Evolutionary conservation across 1,284 basidiomycete species (phyloP), one percentile per base, ranked within the genome.

Genomic region (Phellinidium pouzarii): DNA sequence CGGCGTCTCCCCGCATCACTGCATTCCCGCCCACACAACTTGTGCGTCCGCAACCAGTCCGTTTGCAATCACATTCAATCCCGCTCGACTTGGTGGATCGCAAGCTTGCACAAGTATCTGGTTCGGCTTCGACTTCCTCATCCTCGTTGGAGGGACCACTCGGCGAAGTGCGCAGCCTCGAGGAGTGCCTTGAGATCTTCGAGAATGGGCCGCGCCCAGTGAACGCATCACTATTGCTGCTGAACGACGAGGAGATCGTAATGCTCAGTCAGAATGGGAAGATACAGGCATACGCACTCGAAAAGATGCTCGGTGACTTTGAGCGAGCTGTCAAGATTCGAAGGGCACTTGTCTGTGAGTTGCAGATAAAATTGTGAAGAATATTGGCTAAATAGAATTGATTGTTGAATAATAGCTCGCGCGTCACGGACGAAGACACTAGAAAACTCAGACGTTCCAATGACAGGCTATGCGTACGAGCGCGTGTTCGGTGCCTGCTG

Each of bases 401-500:
- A 5, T 52, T 36, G 36, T 53, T 34, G 31, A 41, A 52, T n/a
- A n/a, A n/a, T 58, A 91, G 89, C 95, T 47, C 91, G 95, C 23
- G 83, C 91, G 1, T 93, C 92, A 1, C 68, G 73, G 29, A 96
- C 91, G 0, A 82, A 88, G 68, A 90, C 91, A 0, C 78, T 99
- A 42, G 96, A 99, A 66, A 60, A 69, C 20, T 94, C 91, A 1
- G 80, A 85, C 44, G 73, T 99, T 14, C 96, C 96, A 0, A 84
- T 89, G 77, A 66, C 77, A 31, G 74, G 86, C 67, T 99, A 96
- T 71, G 92, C 98, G 71, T 99, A 99, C 72, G 84, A 87, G 37
- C 83, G 89, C 23, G 94, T 99, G 50, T 82, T 95, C 60, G 95
- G 95, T 56, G 94, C 95, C 3, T 99, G 96, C 72, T 99, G 96